phyloP scores from a whole-genome alignment of 208 protist genomes.

The Borovskyia barvae region DNA sequence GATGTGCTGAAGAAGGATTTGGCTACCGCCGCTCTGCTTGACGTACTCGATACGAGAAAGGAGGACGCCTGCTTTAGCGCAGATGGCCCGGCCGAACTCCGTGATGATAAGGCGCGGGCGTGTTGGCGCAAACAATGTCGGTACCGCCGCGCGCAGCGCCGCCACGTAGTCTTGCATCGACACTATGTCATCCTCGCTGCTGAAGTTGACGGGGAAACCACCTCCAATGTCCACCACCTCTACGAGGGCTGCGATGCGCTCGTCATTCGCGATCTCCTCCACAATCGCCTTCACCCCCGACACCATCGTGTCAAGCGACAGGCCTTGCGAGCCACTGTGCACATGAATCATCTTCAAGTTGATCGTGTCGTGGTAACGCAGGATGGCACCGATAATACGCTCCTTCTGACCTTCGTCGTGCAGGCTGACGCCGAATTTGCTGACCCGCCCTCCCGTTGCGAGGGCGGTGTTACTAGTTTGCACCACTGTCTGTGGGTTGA shows the following conservation, averaged over 20 bases:
- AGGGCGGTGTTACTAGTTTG: slow-evolving; percentile 43
- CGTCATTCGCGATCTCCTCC: slow-evolving; percentile 27
- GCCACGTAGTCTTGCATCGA: slow-evolving; percentile 36
- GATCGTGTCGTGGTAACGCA: slow-evolving; percentile 34
- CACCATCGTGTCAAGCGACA: slow-evolving; percentile 56
- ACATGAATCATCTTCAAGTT: slow-evolving; percentile 64
- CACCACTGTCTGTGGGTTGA: slow-evolving; percentile 66
- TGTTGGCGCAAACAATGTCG: slow-evolving; percentile 34
- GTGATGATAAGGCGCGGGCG: slow-evolving; percentile 46
- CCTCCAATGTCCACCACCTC: slow-evolving; percentile 59
- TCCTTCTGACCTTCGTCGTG: slow-evolving; percentile 45
- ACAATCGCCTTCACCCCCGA: slow-evolving; percentile 37
- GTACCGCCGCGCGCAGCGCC: slow-evolving; percentile 27
- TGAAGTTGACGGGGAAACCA: slow-evolving; percentile 63
- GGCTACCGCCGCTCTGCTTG: slow-evolving; percentile 43
- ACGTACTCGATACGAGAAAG: slow-evolving; percentile 70
- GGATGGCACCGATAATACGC: slow-evolving; percentile 32
- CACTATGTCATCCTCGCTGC: slow-evolving; percentile 34
- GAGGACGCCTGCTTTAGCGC: slow-evolving; percentile 52
- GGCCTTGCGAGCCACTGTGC: slow-evolving; percentile 69
- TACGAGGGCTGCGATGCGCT: slow-evolving; percentile 21
- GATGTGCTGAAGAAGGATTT: slow-evolving; percentile 57
- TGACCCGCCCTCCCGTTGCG: slow-evolving; percentile 45
- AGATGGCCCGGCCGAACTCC: slow-evolving; percentile 64
- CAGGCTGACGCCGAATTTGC: slow-evolving; percentile 72